A percentile compares a stretch with the other conserved stretches of the same genome.
phyloP scores from a whole-genome alignment of 495 filamentous ascomycete genomes.

The Coniosporium apollinis region DNA sequence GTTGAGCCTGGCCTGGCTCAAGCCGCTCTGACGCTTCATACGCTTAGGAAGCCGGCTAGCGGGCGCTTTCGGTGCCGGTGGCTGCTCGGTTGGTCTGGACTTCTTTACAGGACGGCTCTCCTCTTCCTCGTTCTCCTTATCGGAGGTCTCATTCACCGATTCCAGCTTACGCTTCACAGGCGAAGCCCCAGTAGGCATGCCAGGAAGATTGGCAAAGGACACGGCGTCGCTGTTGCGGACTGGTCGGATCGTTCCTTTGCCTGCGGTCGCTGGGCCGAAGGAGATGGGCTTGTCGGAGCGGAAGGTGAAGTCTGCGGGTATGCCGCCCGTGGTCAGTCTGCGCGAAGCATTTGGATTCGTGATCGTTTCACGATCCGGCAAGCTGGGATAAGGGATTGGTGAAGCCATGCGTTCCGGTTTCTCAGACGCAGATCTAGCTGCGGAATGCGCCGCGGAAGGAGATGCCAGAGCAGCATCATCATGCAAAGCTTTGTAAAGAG shows the following conservation, averaged over 20 bases:
- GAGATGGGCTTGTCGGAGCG: conserved; percentile 15
- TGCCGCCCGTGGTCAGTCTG: conserved; percentile 2
- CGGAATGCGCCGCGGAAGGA: too few relatives aligned
- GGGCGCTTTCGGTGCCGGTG: conserved; percentile 1
- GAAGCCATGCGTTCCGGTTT: too few relatives aligned
- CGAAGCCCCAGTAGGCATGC: neutral
- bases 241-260: conserved; percentile 11
- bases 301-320: conserved; percentile 23
- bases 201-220: neutral
- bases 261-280: conserved; percentile 13
- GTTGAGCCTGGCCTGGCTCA: conserved; percentile 22
- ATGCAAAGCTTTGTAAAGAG: conserved; percentile 23
- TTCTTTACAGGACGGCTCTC: conserved; percentile 19
- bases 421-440: too few relatives aligned
- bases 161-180: conserved; percentile 22
- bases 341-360: neutral
- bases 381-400: too few relatives aligned
- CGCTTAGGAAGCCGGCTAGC: conserved; percentile 1
- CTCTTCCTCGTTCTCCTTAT: conserved; percentile 11
- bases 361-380: too few relatives aligned
- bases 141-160: conserved; percentile 5
- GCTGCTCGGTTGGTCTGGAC: conserved; percentile 6
- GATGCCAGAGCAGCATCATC: conserved; percentile 16
- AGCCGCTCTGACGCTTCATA: conserved; percentile 7
- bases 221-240: conserved; percentile 9